Evolutionary conservation across 2,329 filamentous ascomycete species (phyloP).

Genomic region (Mycosphaerella arachidis): DNA sequence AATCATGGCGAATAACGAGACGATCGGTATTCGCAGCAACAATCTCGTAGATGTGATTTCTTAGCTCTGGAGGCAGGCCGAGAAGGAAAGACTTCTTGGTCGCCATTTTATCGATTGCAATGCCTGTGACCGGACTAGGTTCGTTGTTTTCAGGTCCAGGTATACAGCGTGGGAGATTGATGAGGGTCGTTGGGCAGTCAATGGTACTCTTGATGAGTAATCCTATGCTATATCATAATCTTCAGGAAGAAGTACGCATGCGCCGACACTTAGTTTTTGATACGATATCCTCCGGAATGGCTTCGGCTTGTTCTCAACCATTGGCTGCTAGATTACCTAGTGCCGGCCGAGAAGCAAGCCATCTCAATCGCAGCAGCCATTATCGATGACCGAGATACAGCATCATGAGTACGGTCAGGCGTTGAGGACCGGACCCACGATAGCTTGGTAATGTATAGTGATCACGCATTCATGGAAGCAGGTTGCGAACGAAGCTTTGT

Average conservation of each 20-base stretch:
- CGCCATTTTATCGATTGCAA: not conserved
- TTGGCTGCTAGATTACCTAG: not conserved
- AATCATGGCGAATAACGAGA: conserved; percentile 8
- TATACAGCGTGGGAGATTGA: not conserved
- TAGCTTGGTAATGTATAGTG: not conserved
- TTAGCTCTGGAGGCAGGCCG: conserved; percentile 18
- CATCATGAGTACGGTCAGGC: not conserved
- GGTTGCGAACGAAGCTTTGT: not conserved
- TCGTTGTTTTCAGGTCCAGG: not conserved
- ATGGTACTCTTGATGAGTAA: no score
- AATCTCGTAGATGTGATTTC: conserved; percentile 26
- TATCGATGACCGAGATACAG: not conserved
- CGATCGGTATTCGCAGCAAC: conserved; percentile 9
- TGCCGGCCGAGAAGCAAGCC: not conserved
- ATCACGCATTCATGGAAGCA: not conserved
- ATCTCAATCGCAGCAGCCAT: not conserved
- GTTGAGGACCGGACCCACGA: not conserved
- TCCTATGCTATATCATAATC: no score
- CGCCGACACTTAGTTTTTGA: not conserved
- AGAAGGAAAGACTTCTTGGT: conserved; percentile 4
- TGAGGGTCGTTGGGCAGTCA: not conserved
- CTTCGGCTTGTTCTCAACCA: not conserved
- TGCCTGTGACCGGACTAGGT: not conserved
- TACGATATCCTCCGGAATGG: not conserved
- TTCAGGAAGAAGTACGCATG: not conserved